Percentiles rank a stretch among this genome's conserved stretches.
Conservation (phyloP, 495 filamentous ascomycete genomes). For the Annulohypoxylon nitens region DNA sequence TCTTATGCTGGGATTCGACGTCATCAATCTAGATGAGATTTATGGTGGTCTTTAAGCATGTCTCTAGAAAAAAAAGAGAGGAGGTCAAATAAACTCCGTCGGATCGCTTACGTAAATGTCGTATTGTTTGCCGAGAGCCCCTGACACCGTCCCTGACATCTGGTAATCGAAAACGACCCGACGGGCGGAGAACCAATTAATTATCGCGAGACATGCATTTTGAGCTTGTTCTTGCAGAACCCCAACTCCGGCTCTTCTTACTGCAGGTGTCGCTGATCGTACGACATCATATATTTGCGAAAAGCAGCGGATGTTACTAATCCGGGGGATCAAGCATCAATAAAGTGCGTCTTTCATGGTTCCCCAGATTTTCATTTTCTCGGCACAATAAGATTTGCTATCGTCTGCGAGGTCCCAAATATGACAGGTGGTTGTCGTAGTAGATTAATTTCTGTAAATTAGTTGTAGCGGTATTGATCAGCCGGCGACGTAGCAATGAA, state of each 20-base stretch:
- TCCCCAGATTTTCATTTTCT: slow-evolving; percentile 41
- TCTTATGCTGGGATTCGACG: not conserved
- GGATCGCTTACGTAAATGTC: slow-evolving; percentile 25
- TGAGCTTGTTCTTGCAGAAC: slow-evolving; percentile 24
- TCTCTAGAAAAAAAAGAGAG: not conserved
- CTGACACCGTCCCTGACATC: not conserved
- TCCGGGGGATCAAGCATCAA: slow-evolving; percentile 37
- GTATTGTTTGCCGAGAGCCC: slow-evolving; percentile 17
- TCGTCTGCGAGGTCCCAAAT: slow-evolving; percentile 18
- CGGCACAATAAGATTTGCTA: slow-evolving; percentile 24
- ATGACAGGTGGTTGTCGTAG: slow-evolving; percentile 17
- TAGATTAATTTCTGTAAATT: slow-evolving; percentile 37
- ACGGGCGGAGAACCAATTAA: slow-evolving; percentile 28
- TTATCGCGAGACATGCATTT: slow-evolving; percentile 24
- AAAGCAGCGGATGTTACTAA: slow-evolving; percentile 19
- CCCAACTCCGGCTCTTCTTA: slow-evolving; percentile 21
- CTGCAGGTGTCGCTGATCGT: slow-evolving; percentile 23
- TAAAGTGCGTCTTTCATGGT: slow-evolving; percentile 31
- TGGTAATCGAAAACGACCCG: slow-evolving; percentile 25
- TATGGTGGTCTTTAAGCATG: not conserved
- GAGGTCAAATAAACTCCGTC: not conserved
- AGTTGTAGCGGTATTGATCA: slow-evolving; percentile 8
- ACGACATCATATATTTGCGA: slow-evolving; percentile 18
- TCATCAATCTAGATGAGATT: not conserved
- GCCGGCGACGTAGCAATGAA: slow-evolving; percentile 8